A percentile compares a stretch with the other conserved stretches of the same genome.
Conservation (phyloP, 2,329 filamentous ascomycete genomes). For the Aspergillus felis region DNA sequence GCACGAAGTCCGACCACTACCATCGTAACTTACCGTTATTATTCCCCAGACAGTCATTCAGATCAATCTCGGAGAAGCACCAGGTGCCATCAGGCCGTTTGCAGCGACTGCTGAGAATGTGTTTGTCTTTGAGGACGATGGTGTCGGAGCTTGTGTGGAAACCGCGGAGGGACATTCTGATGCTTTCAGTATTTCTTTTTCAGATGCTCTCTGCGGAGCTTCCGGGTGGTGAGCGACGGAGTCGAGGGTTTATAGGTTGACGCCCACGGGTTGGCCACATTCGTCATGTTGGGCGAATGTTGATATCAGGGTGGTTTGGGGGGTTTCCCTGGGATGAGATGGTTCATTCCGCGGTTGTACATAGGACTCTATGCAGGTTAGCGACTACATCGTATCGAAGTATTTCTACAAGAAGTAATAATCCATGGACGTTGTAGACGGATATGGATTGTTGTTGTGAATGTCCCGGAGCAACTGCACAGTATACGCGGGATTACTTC, state of each 20-base stretch:
- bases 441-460: background rate
- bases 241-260: background rate
- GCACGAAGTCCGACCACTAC: no score
- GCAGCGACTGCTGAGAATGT: constrained; percentile 7
- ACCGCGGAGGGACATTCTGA: background rate
- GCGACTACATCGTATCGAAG: background rate
- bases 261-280: background rate
- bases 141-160: constrained; percentile 8
- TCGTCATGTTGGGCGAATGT: background rate
- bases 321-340: background rate
- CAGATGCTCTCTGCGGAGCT: background rate
- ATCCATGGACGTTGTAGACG: no score
- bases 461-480: background rate
- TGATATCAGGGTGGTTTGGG: background rate
- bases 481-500: background rate
- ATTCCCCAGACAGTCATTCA: constrained; percentile 8
- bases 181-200: background rate
- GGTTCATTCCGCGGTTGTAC: background rate
- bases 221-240: background rate
- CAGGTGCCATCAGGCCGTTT: background rate
- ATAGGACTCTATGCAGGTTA: background rate
- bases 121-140: constrained; percentile 7
- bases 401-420: no score
- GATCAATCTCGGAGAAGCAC: background rate
- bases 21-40: constrained; percentile 1